Conservation (phyloP, 2,329 filamentous ascomycete genomes). For the Aspergillus fumigatiaffinis region DNA sequence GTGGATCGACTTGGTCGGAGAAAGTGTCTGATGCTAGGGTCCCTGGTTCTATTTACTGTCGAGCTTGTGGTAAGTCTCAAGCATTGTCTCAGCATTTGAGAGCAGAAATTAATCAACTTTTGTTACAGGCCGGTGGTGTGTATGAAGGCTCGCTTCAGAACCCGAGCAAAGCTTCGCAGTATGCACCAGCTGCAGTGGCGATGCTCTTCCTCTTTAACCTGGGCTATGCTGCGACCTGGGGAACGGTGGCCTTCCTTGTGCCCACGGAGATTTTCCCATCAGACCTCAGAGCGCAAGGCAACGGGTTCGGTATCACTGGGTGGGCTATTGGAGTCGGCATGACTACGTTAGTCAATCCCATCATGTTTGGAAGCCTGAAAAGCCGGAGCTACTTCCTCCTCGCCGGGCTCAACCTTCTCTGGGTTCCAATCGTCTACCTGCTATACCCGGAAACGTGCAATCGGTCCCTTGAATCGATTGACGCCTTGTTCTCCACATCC, state of each 20-base stretch:
- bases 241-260: constrained; percentile 49
- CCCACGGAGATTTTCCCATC: constrained; percentile 57
- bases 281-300: constrained; percentile 56
- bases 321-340: constrained; percentile 57
- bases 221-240: constrained; percentile 48
- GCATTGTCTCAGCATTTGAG: not conserved
- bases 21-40: constrained; percentile 39
- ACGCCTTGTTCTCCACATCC: constrained; percentile 47
- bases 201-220: constrained; percentile 46
- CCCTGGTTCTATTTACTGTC: constrained; percentile 38
- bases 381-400: constrained; percentile 52
- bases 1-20: constrained; percentile 49
- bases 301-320: constrained; percentile 56
- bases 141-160: constrained; percentile 41
- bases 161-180: constrained; percentile 32
- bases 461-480: constrained; percentile 51
- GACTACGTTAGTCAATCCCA: constrained; percentile 50
- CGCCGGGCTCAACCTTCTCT: constrained; percentile 49
- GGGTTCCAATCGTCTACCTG: constrained; percentile 50
- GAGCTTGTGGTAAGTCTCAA: constrained; percentile 35
- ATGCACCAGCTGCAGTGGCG: constrained; percentile 44
- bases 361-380: constrained; percentile 48
- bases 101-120: not conserved
- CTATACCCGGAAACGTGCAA: constrained; percentile 52
- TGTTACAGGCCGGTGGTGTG: constrained; percentile 35